These are phyloP conservation scores for Dothideomycetes sp. DNA, from an alignment of 2,329 filamentous ascomycete species.

Conservation along the genomic window DNA sequence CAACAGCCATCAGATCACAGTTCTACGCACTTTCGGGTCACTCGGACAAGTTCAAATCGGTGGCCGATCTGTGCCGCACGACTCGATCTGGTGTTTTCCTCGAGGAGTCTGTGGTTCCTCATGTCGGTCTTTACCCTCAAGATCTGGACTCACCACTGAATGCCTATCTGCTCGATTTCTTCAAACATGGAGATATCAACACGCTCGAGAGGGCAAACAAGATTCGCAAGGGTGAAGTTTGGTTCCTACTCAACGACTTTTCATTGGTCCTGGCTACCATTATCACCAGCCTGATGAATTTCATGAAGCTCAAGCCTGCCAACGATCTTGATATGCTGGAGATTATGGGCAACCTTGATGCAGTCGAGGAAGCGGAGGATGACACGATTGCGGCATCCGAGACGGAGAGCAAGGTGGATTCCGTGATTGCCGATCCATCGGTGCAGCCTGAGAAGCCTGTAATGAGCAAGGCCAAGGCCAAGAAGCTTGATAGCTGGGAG, in stretches of 20 bases:
- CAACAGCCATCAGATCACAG: slow-evolving; percentile 47
- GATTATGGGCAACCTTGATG: slow-evolving; percentile 40
- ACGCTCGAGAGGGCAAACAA: slow-evolving; percentile 54
- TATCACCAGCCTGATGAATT: slow-evolving; percentile 50
- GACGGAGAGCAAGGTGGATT: slow-evolving; percentile 10
- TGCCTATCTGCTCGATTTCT: slow-evolving; percentile 66
- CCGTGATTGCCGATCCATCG: slow-evolving; percentile 17
- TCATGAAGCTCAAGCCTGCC: slow-evolving; percentile 38
- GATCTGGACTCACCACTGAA: slow-evolving; percentile 47
- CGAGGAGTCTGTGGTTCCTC: slow-evolving; percentile 61
- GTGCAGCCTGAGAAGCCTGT: slow-evolving; percentile 17
- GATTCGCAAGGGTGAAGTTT: slow-evolving; percentile 56
- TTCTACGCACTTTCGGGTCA: slow-evolving; percentile 64
- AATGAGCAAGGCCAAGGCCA: slow-evolving; percentile 23
- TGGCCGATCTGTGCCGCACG: slow-evolving; percentile 56
- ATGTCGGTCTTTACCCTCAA: slow-evolving; percentile 50
- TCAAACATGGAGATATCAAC: slow-evolving; percentile 55
- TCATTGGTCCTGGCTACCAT: slow-evolving; percentile 59
- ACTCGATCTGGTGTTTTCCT: slow-evolving; percentile 60
- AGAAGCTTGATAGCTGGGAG: slow-evolving; percentile 33
- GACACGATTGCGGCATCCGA: slow-evolving; percentile 25
- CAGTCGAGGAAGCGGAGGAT: slow-evolving; percentile 34
- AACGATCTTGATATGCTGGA: slow-evolving; percentile 41
- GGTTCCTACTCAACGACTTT: slow-evolving; percentile 61
- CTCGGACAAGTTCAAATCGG: slow-evolving; percentile 50